These are phyloP conservation scores for Dendrobium nobile DNA, from an alignment of 106 monocot species.

Conservation along the genomic window DNA sequence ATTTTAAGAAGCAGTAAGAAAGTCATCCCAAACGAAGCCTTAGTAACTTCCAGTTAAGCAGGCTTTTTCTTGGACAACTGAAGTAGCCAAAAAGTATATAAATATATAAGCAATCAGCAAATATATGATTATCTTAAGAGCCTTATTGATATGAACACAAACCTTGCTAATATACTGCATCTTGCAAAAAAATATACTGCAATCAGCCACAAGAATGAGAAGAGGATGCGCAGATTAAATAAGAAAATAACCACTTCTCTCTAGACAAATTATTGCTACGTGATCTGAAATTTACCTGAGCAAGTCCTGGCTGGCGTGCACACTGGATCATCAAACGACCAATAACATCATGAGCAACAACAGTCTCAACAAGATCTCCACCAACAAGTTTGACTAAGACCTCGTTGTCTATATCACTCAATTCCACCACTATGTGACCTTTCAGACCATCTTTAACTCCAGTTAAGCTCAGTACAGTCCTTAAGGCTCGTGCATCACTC, in stretches of 20 bases:
- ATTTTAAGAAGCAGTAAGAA: no score
- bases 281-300: conserved; percentile 31
- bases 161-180: neutral
- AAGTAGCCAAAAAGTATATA: neutral
- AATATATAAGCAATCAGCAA: neutral
- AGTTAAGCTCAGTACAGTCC: conserved; percentile 66
- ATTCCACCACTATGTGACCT: conserved; percentile 65
- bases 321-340: conserved; percentile 74
- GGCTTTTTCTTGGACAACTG: neutral
- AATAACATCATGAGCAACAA: conserved; percentile 77
- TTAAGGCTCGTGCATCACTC: conserved; percentile 69
- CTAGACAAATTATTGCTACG: neutral
- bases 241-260: neutral
- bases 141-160: neutral
- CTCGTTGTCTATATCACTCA: conserved; percentile 71
- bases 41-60: neutral
- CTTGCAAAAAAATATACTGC: neutral
- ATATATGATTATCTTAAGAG: neutral
- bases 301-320: conserved; percentile 71
- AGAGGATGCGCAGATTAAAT: neutral
- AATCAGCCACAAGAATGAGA: neutral
- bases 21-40: no score
- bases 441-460: conserved; percentile 67
- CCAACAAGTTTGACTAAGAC: conserved; percentile 72
- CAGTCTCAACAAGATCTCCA: conserved; percentile 71